These are phyloP conservation scores for Eucalyptus grandis DNA, from an alignment of 345 rosid genomes.

Conservation along the genomic window DNA sequence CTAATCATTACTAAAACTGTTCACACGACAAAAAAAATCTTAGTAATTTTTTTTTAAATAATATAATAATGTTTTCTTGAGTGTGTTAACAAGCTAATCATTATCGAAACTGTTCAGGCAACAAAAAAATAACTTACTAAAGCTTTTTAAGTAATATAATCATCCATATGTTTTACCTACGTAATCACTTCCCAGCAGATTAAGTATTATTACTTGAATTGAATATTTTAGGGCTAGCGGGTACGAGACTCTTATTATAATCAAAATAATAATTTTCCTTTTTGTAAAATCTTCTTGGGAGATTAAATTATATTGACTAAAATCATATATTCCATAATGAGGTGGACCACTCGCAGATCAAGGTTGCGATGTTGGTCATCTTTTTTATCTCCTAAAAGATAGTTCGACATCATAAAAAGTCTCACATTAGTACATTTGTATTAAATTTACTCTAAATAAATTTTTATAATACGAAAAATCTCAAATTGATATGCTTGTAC, in stretches of 20 bases:
- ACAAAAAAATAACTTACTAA: not conserved
- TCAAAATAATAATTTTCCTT: not conserved
- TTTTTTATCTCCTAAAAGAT: not conserved
- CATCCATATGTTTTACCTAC: not conserved
- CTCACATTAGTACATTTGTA: not conserved
- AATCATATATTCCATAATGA: not conserved
- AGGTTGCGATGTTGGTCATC: not conserved
- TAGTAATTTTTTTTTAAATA: not conserved
- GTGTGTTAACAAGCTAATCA: not conserved
- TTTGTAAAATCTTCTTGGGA: not conserved
- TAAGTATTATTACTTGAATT: not conserved
- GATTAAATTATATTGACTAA: not conserved
- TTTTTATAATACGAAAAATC: not conserved
- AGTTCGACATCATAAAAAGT: not conserved
- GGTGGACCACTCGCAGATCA: not conserved
- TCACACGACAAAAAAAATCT: not conserved
- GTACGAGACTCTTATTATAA: not conserved
- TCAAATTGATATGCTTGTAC: fast-evolving
- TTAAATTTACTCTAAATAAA: not conserved
- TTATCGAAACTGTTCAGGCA: not conserved
- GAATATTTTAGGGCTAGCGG: not conserved
- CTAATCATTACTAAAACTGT: not conserved
- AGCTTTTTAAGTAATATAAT: not conserved
- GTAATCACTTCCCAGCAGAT: not conserved
- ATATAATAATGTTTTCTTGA: not conserved